Conservation (phyloP, 441 rosid genomes). For the Euphorbia schlechtendalii region DNA sequence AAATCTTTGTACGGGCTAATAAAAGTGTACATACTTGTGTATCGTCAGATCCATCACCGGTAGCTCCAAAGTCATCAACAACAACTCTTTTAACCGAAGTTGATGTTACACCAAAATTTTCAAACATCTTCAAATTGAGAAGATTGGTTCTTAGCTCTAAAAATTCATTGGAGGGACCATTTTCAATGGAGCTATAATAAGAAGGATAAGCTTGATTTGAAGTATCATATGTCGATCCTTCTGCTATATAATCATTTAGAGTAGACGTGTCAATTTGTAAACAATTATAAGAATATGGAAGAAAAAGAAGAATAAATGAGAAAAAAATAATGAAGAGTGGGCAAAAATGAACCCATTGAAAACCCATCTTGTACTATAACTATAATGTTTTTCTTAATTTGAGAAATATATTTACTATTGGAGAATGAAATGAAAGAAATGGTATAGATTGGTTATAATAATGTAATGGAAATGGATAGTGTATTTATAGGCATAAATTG, state of each 20-base stretch:
- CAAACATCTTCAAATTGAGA: constrained; percentile 23
- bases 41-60: constrained; percentile 53
- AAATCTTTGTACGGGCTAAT: no score
- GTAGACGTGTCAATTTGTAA: constrained; percentile 22
- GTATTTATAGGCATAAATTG: constrained; percentile 40
- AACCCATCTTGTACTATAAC: constrained; percentile 14
- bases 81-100: constrained; percentile 24
- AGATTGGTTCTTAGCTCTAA: constrained; percentile 21
- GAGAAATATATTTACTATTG: constrained; percentile 1
- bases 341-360: constrained; percentile 7
- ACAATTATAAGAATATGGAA: constrained; percentile 17
- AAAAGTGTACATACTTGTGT: constrained; percentile 33
- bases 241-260: constrained; percentile 27
- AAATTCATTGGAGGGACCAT: constrained; percentile 28
- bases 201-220: constrained; percentile 30
- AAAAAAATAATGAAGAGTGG: background rate
- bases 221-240: constrained; percentile 23
- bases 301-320: constrained; percentile 2
- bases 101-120: constrained; percentile 16
- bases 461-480: background rate
- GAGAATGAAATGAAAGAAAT: background rate
- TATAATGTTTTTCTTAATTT: constrained; percentile 3
- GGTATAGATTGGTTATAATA: background rate
- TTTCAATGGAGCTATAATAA: constrained; percentile 23
- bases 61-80: constrained; percentile 53